Conservation (phyloP, 768 basidiomycete species). For the Tricholoma matsutake region DNA sequence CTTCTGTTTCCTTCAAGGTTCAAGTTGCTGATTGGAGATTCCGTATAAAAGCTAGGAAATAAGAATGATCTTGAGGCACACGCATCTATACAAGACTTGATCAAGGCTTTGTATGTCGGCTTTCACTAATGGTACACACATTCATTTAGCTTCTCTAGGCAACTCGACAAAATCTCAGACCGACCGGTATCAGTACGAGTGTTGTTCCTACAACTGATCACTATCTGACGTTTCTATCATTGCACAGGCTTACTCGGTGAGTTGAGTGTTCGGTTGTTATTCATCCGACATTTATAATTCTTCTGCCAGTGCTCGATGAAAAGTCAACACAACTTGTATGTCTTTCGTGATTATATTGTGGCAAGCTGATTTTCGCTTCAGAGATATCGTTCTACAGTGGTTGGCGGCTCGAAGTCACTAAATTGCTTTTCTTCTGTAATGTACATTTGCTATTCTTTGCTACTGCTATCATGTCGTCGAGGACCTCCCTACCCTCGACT, state of each 20-base stretch:
- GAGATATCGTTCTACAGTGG: conserved; percentile 89
- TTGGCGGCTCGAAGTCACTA: conserved; percentile 72
- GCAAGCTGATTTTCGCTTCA: conserved; percentile 23
- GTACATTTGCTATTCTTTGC: background rate
- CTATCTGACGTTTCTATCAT: conserved; percentile 1
- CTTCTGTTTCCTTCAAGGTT: background rate
- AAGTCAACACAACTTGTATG: conserved; percentile 88
- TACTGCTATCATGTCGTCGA: background rate
- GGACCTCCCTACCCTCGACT: background rate
- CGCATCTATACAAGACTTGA: conserved; percentile 78
- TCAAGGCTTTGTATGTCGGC: conserved; percentile 61
- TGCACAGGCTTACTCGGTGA: conserved; percentile 74
- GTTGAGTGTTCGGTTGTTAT: conserved; percentile 15
- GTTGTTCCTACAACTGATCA: background rate
- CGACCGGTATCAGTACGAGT: conserved; percentile 80
- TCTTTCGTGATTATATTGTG: conserved; percentile 1
- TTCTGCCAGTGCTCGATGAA: conserved; percentile 86
- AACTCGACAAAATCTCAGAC: conserved; percentile 77
- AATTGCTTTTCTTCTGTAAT: conserved; percentile 7
- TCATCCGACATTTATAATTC: conserved; percentile 6
- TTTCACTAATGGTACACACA: background rate
- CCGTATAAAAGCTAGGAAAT: conserved; percentile 67
- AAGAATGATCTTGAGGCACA: conserved; percentile 86
- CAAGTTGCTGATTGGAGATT: background rate
- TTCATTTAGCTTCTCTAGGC: conserved; percentile 33